Conservation (phyloP, 768 basidiomycete species). For the Rhodotorula sphaerocarpa region DNA sequence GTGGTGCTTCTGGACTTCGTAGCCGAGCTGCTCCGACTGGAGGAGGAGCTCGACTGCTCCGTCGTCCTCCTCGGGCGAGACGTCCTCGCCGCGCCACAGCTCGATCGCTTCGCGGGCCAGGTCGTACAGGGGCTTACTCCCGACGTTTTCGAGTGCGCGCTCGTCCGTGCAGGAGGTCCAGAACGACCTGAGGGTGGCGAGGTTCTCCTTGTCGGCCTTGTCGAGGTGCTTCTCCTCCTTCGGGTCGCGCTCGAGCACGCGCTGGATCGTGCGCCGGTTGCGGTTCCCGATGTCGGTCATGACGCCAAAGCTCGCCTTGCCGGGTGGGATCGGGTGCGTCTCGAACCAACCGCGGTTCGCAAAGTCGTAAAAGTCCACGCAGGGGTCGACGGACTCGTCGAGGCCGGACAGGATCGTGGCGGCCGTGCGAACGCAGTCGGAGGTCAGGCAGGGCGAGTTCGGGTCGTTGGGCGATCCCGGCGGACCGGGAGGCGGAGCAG, state of each 20-base stretch:
- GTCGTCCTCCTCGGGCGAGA: constrained; percentile 28
- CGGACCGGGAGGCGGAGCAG: constrained; percentile 5
- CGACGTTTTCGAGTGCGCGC: constrained; percentile 62
- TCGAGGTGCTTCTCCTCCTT: constrained; percentile 32
- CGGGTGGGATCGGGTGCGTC: constrained; percentile 73
- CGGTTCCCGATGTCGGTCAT: constrained; percentile 27
- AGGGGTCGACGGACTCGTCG: constrained; percentile 77
- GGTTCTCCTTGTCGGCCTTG: constrained; percentile 55
- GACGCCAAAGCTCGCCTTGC: constrained; percentile 51
- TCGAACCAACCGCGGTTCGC: constrained; percentile 85
- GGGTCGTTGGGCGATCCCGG: constrained; percentile 47
- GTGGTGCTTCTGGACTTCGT: constrained; percentile 1
- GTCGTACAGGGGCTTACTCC: constrained; percentile 60
- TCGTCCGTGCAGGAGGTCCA: constrained; percentile 79
- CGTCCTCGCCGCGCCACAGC: constrained; percentile 54
- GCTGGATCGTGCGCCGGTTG: constrained; percentile 57
- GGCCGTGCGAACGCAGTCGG: constrained; percentile 73
- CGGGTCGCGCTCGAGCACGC: constrained; percentile 53
- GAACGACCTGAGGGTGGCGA: constrained; percentile 49
- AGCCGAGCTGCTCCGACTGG: not conserved
- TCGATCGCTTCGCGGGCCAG: constrained; percentile 56
- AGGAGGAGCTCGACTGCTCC: constrained; percentile 1
- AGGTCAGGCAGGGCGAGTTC: constrained; percentile 54
- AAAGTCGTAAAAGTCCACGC: constrained; percentile 89
- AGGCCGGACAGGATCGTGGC: constrained; percentile 71